A percentile compares a stretch with the other conserved stretches of the same genome.
These are phyloP conservation scores for Fusarium piperis DNA, from an alignment of 2,329 filamentous ascomycete species.

Conservation along the genomic window DNA sequence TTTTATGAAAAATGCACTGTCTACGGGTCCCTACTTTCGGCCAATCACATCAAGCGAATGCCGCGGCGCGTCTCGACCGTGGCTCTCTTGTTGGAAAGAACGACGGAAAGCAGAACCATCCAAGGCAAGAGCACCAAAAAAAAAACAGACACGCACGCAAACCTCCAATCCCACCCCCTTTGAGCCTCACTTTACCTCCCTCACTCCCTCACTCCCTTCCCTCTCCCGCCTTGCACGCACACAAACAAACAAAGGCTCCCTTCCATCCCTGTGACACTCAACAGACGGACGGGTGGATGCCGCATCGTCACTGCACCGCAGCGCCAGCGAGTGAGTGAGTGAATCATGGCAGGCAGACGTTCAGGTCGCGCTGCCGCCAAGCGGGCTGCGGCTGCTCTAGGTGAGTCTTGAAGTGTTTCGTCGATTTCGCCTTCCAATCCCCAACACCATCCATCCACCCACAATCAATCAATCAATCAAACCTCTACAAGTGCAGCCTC, in stretches of 20 bases:
- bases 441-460: neutral
- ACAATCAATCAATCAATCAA: slow-evolving; percentile 12
- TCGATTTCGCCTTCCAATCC: slow-evolving; percentile 2
- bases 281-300: slow-evolving; percentile 26
- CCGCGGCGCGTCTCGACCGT: slow-evolving; percentile 42
- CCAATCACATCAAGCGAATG: slow-evolving; percentile 41
- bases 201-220: slow-evolving; percentile 8
- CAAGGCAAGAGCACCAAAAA: slow-evolving; percentile 11
- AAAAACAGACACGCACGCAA: slow-evolving; percentile 4
- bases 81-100: slow-evolving; percentile 24
- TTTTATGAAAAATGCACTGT: neutral
- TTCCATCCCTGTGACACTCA: slow-evolving; percentile 22
- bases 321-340: neutral
- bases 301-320: neutral
- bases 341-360: slow-evolving; percentile 54
- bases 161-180: slow-evolving; percentile 2
- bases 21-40: neutral
- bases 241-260: neutral
- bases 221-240: neutral
- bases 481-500: neutral
- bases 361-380: slow-evolving; percentile 64
- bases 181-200: slow-evolving; percentile 8
- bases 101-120: slow-evolving; percentile 19
- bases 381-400: slow-evolving; percentile 62
- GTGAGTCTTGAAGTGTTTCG: slow-evolving; percentile 49